Conservation (phyloP, 179 eudicot genomes). For the Beta corolliflora region DNA sequence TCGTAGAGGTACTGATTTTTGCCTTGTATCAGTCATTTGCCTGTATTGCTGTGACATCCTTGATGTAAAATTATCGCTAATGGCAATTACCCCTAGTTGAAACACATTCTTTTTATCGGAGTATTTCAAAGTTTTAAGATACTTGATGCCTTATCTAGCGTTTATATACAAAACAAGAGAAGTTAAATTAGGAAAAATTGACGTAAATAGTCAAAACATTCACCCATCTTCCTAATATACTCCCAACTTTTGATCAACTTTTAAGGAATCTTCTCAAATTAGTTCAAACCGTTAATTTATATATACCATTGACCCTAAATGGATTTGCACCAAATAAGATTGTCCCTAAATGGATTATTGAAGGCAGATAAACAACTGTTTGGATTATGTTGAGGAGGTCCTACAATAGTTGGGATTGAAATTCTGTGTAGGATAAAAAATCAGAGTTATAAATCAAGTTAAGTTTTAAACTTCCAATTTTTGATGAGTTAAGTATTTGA, state of each 20-base stretch:
- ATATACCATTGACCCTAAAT: too few relatives aligned
- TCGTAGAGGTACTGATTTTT: slow-evolving; percentile 67
- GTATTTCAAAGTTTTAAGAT: too few relatives aligned
- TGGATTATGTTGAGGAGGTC: too few relatives aligned
- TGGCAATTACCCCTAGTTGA: neutral
- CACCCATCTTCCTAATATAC: too few relatives aligned
- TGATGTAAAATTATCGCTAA: neutral
- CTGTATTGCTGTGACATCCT: neutral
- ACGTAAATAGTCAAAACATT: too few relatives aligned
- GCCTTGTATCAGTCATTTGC: neutral
- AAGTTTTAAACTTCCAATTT: neutral
- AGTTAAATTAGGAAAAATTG: neutral
- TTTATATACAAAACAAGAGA: neutral
- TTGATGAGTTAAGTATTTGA: neutral
- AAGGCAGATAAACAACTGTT: too few relatives aligned
- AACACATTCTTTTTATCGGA: neutral
- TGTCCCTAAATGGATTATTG: too few relatives aligned
- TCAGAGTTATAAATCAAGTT: neutral
- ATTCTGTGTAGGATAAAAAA: neutral
- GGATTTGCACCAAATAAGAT: too few relatives aligned
- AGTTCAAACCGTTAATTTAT: too few relatives aligned
- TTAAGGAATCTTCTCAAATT: too few relatives aligned
- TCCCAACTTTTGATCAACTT: too few relatives aligned
- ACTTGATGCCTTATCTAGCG: neutral
- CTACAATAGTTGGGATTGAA: too few relatives aligned